phyloP scores from a whole-genome alignment of 306 rosid species.

The Casuarina cunninghamiana region DNA sequence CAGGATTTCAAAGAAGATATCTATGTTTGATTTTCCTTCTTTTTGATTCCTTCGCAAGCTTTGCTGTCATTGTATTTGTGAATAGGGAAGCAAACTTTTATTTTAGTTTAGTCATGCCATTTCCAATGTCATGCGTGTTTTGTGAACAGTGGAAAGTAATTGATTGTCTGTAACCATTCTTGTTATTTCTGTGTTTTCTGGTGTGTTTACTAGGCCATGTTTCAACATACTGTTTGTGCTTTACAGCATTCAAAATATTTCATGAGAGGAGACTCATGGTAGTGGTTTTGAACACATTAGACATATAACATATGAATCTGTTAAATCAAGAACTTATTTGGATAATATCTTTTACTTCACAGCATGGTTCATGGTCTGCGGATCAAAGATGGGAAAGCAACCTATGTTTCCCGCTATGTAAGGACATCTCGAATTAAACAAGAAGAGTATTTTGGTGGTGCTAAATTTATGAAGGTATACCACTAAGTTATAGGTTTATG shows the following conservation, averaged over 20 bases:
- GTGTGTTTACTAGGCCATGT: background rate
- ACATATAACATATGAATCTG: slow-evolving; percentile 4
- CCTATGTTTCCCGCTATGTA: slow-evolving; percentile 83
- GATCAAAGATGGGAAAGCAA: slow-evolving; percentile 89
- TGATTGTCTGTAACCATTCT: background rate
- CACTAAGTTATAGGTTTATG: background rate
- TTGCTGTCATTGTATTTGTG: background rate
- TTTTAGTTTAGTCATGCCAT: background rate
- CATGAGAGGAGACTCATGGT: background rate
- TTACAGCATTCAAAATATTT: slow-evolving; percentile 2
- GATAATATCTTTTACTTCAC: slow-evolving; percentile 30
- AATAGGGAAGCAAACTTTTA: background rate
- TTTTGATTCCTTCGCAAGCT: background rate
- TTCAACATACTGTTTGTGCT: background rate
- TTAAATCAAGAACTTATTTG: slow-evolving; percentile 15
- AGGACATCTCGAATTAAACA: slow-evolving; percentile 86
- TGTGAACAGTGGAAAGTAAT: background rate
- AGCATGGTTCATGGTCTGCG: slow-evolving; percentile 98
- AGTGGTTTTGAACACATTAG: slow-evolving; percentile 2
- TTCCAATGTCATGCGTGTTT: background rate
- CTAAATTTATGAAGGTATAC: slow-evolving; percentile 86
- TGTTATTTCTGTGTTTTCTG: background rate
- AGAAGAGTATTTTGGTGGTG: slow-evolving; percentile 80
- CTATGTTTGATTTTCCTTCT: background rate
- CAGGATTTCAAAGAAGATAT: background rate